These are phyloP conservation scores for Ilyonectria destructans DNA, from an alignment of 2,329 filamentous ascomycete species.

Conservation along the genomic window DNA sequence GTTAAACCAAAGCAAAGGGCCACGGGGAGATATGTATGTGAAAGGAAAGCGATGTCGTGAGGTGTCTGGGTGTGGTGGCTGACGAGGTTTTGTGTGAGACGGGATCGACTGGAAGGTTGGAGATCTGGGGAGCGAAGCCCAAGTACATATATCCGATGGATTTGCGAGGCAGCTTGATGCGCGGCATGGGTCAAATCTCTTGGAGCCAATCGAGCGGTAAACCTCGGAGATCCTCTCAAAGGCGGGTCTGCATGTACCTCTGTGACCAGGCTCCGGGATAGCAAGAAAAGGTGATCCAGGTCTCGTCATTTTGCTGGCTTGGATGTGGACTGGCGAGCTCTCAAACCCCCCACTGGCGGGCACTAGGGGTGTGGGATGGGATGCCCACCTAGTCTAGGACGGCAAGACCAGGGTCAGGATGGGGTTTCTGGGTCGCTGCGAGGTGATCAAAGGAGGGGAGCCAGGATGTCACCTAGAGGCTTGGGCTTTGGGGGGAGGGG, in stretches of 20 bases:
- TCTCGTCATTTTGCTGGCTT: conserved; percentile 49
- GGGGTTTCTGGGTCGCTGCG: conserved; percentile 42
- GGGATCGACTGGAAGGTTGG: conserved; percentile 40
- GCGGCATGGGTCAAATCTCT: conserved; percentile 51
- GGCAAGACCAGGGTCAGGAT: conserved; percentile 42
- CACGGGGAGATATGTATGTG: conserved; percentile 39
- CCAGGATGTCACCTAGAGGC: conserved; percentile 42
- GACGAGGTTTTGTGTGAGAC: conserved; percentile 46
- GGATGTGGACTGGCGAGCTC: conserved; percentile 40
- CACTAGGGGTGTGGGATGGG: conserved; percentile 35
- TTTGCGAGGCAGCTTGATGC: conserved; percentile 45
- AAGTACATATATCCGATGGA: conserved; percentile 51
- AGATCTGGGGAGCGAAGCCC: conserved; percentile 47
- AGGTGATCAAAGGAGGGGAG: conserved; percentile 49
- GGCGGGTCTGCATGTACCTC: conserved; percentile 44
- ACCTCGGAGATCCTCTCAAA: conserved; percentile 50
- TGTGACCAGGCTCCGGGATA: conserved; percentile 46
- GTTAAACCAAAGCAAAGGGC: conserved; percentile 25
- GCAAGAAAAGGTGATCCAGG: conserved; percentile 47
- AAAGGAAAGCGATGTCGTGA: conserved; percentile 38
- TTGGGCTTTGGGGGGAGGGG: conserved; percentile 35
- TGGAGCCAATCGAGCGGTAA: conserved; percentile 54
- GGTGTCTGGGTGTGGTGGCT: conserved; percentile 34
- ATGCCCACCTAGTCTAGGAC: conserved; percentile 39
- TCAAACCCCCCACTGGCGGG: conserved; percentile 41